Evolutionary conservation across 1,284 basidiomycete genomes (phyloP), one percentile per base, ranked within the genome.

Genomic region (Mrakiaceae sp.): DNA sequence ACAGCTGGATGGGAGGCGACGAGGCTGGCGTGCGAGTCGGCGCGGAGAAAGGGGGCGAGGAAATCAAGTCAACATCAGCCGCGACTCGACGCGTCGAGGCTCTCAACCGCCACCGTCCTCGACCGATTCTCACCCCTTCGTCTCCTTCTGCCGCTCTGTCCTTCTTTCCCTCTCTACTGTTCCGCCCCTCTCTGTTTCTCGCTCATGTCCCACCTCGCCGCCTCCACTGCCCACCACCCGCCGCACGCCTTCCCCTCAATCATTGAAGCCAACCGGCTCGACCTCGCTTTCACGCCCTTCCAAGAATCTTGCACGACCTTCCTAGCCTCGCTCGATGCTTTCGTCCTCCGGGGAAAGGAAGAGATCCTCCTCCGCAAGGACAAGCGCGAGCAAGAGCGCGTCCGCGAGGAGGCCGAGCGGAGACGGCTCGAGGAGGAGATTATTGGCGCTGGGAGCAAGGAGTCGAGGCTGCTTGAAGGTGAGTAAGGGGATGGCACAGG

Each of bases 381-480:
- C 4, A 69, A 73, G n/a, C 72, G 53, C 47, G 70, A 72, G n/a
- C 60, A 71, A 72, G 14, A 72, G 27, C 27, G 27, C 27, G 27
- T 27, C 27, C 27, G 27, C 27, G 27, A 72, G 66, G 72, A 71
- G 16, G 74, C 55, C 10, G 50, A 75, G 49, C 73, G 74, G 64
- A 67, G 70, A 16, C 66, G 71, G 47, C 76, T 77, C 43, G 70
- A 70, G 53, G 62, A 69, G 39, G 75, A 76, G 69, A 66, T 66
- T 16, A 55, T 47, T 7, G 60, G 50, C 16, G 64, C 59, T 11
- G 67, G 74, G 44, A 70, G 72, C 51, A 67, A 67, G 46, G 76
- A 77, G 66, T 71, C 70, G 14, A 70, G 72, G 39, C 74, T 77
- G 74, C 70, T 77, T 2, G 69, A 71, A 14, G 70, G 75, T 75